Conservation (phyloP, 768 basidiomycete species). For the Porphyrellus cyaneotinctus region DNA sequence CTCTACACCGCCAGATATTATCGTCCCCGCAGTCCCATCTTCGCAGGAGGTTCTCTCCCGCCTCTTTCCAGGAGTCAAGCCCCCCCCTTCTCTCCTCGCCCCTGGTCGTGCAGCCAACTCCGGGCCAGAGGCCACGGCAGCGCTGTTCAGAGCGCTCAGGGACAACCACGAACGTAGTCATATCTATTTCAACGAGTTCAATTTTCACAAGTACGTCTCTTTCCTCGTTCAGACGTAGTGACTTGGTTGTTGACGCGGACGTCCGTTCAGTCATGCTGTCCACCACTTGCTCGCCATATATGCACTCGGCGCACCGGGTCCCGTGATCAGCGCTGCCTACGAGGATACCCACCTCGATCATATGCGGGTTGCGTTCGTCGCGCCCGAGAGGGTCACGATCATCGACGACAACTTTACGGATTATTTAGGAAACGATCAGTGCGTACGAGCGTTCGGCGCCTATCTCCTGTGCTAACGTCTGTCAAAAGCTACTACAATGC, state of each 20-base stretch:
- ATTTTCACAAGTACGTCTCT: constrained; percentile 30
- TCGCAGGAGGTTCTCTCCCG: constrained; percentile 15
- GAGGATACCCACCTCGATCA: constrained; percentile 37
- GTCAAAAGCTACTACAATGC: constrained; percentile 29
- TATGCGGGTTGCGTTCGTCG: constrained; percentile 32
- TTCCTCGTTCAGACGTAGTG: background rate
- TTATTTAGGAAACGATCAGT: constrained; percentile 32
- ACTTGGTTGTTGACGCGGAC: background rate
- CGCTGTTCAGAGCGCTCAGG: constrained; percentile 39
- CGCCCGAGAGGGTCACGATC: constrained; percentile 22
- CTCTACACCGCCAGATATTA: constrained; percentile 23
- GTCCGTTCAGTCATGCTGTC: too few relatives aligned
- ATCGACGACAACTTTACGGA: constrained; percentile 20
- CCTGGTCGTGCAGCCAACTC: constrained; percentile 37
- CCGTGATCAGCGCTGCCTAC: constrained; percentile 42
- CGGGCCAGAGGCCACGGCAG: constrained; percentile 36
- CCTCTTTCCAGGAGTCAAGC: too few relatives aligned
- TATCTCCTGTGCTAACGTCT: background rate
- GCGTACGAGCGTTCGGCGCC: background rate
- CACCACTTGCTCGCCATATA: constrained; percentile 44
- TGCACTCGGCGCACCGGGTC: constrained; percentile 50
- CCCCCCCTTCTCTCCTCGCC: constrained; percentile 17
- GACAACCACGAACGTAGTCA: constrained; percentile 52
- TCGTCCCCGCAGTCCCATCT: constrained; percentile 21
- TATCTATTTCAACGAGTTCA: constrained; percentile 46